Percentiles rank a stretch among this genome's conserved stretches.
Evolutionary conservation across 345 rosid genomes (phyloP).

Genomic region (Eucalyptus tenuipes): DNA sequence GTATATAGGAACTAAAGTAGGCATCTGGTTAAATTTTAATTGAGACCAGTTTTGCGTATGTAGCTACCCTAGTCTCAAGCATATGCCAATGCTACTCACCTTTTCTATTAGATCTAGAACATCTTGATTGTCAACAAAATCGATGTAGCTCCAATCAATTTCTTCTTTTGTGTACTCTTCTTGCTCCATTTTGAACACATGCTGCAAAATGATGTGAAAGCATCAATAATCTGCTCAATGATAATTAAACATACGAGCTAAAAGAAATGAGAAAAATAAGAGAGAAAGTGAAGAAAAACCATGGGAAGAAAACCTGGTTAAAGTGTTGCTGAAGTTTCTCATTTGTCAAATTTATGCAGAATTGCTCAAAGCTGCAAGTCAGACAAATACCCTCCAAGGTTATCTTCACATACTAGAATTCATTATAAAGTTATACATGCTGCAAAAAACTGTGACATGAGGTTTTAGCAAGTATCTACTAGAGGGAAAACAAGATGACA

Average conservation of each 20-base stretch:
- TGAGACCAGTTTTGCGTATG: background rate
- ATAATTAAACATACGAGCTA: background rate
- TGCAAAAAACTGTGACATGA: background rate
- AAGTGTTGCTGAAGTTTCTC: conserved; percentile 99
- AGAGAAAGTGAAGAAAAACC: background rate
- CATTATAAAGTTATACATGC: background rate
- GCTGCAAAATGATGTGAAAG: conserved; percentile 30
- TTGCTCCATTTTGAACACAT: conserved; percentile 99
- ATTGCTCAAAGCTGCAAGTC: conserved; percentile 89
- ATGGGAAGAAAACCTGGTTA: conserved; percentile 69
- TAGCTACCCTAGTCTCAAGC: background rate
- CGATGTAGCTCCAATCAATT: conserved; percentile 99
- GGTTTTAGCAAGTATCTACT: background rate
- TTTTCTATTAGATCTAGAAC: conserved; percentile 93
- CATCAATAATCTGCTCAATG: background rate
- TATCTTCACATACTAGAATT: background rate
- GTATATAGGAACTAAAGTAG: background rate
- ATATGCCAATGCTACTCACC: conserved; percentile 29
- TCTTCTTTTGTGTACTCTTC: conserved; percentile 95
- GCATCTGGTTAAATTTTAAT: background rate
- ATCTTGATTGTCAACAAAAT: conserved; percentile 91
- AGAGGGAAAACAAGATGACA: background rate
- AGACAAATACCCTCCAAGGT: background rate
- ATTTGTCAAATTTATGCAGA: conserved; percentile 97
- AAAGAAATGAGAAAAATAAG: conserved; percentile 1